Conservation (phyloP, 345 rosid genomes). For the Syzygium oleosum region DNA sequence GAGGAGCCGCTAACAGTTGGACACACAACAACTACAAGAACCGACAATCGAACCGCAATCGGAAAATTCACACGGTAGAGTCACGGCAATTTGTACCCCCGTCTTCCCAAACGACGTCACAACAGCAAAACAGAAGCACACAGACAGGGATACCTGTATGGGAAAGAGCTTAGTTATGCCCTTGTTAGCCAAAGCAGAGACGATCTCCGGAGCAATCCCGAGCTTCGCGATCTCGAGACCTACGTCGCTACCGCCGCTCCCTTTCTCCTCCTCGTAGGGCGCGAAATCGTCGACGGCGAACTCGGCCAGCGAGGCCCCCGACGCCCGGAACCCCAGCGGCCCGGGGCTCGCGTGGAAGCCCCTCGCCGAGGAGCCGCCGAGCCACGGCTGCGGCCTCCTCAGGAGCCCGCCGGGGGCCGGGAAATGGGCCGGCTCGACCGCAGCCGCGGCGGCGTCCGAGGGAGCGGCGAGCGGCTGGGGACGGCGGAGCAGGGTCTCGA, state of each 20-base stretch:
- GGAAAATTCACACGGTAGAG: not conserved
- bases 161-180: slow-evolving; percentile 80
- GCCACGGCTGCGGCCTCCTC: not conserved
- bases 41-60: not conserved
- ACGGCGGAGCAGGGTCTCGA: slow-evolving; percentile 7
- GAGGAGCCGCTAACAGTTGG: not conserved
- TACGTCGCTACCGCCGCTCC: slow-evolving; percentile 24
- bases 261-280: slow-evolving; percentile 25
- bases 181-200: slow-evolving; percentile 48
- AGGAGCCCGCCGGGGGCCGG: not conserved
- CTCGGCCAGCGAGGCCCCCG: slow-evolving; percentile 26
- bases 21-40: not conserved
- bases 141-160: slow-evolving; percentile 49
- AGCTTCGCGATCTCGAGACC: slow-evolving; percentile 64
- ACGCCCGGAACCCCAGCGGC: slow-evolving; percentile 39
- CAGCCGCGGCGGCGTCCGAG: not conserved
- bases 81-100: not conserved
- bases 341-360: slow-evolving; percentile 44
- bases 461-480: not conserved
- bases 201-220: slow-evolving; percentile 69
- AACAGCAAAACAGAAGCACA: not conserved
- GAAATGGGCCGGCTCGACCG: slow-evolving; percentile 6
- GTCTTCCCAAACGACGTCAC: not conserved
- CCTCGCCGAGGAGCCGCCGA: slow-evolving; percentile 7
- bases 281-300: slow-evolving; percentile 44